Evolutionary conservation across 73 alveolate species (phyloP), one percentile per base, ranked within the genome.

Genomic region (Paraurostyla sp.): DNA sequence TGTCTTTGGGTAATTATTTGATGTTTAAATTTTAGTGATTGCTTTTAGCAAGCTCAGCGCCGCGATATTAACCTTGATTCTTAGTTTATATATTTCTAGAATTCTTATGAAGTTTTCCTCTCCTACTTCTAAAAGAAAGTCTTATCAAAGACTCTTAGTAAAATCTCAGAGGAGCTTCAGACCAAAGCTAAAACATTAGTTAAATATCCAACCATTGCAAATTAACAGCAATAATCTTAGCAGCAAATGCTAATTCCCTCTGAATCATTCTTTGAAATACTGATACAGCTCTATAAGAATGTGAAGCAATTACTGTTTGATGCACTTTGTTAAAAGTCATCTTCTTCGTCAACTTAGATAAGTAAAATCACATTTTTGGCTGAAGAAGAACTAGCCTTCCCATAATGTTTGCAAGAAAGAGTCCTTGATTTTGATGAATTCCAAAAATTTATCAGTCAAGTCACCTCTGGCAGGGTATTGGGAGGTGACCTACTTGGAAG

Each of bases 31-130:
- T 65, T 20, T 38, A 81, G 83, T 59, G 91, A 81, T 38, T 69
- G 81, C 71, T 81, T 81, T 46, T 52, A 52, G 29, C 18, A 57
- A 49, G 76, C 83, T 2, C 36, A 58, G 0, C 27, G 91, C 29
- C 27, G 83, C 22, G 91, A 81, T 16, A 49, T 49, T 18, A 81
- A 81, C 71, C 49, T 81, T 13, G 91, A 81, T 0, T 30, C 51
- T 40, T 32, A 45, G 20, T 58, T 58, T 73, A 81, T 40, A n/a
- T 25, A 58, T n/a, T 81, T 57, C 60, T 22, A 52, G 57, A 38
- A 48, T 45, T 56, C 71, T 58, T 32, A 58, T 58, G 69, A 60
- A 59, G 83, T 57, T 18, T 48, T 58, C 42, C 22, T 38, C 4
- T 11, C 52, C 38, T 40, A 58, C 25, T 81, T 81, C 60, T 22